A percentile compares a stretch with the other conserved stretches of the same genome.
Evolutionary conservation across 1,139 yeast species (phyloP).

Genomic region (Debaryomyces psychrophilus): DNA sequence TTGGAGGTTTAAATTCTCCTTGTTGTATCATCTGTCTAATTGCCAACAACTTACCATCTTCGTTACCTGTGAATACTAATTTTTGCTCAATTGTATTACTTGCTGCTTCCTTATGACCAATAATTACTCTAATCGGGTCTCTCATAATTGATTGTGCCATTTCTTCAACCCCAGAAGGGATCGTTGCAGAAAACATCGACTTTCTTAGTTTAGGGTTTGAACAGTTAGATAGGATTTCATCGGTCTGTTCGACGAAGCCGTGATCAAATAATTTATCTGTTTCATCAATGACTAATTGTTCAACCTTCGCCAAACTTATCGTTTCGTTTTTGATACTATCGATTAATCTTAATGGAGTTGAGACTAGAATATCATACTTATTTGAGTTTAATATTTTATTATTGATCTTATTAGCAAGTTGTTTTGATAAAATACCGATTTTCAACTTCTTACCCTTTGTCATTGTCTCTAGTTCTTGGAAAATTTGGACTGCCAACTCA

Average conservation of each 20-base stretch:
- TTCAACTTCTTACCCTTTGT: conserved; percentile 59
- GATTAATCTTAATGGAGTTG: conserved; percentile 88
- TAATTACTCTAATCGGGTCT: conserved; percentile 80
- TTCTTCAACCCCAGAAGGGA: conserved; percentile 91
- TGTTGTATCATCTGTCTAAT: conserved; percentile 84
- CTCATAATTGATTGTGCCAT: conserved; percentile 84
- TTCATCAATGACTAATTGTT: conserved; percentile 85
- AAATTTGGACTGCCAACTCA: conserved; percentile 84
- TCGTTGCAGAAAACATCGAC: conserved; percentile 92
- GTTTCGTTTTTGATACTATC: conserved; percentile 70
- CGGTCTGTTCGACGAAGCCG: conserved; percentile 91
- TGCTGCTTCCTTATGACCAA: conserved; percentile 96
- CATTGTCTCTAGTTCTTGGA: conserved; percentile 65
- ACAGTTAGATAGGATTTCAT: conserved; percentile 74
- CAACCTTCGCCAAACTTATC: conserved; percentile 62
- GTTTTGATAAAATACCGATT: conserved; percentile 72
- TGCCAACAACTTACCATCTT: conserved; percentile 91
- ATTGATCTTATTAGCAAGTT: conserved; percentile 70
- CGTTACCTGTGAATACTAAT: conserved; percentile 86
- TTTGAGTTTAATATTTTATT: conserved; percentile 57
- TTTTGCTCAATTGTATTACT: conserved; percentile 81
- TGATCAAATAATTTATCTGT: conserved; percentile 93
- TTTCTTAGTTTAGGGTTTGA: conserved; percentile 56
- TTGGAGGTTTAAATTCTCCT: conserved; percentile 91
- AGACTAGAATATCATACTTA: conserved; percentile 77